These are phyloP conservation scores for Salix caprea DNA, from an alignment of 345 rosid species.

Conservation along the genomic window DNA sequence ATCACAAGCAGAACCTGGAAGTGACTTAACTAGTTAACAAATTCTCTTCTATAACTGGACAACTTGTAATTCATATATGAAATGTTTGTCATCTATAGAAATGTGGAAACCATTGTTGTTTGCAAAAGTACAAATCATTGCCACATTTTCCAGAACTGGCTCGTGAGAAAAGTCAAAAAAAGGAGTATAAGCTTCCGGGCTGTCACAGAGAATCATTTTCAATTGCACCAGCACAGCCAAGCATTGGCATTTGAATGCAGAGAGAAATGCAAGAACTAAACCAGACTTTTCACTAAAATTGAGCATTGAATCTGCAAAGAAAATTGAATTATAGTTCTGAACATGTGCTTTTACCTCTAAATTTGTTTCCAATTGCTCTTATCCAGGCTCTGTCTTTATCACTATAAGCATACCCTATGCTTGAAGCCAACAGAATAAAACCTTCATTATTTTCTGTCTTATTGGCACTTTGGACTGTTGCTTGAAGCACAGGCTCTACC, in stretches of 20 bases:
- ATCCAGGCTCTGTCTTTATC: slow-evolving; percentile 90
- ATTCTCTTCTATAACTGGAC: no score
- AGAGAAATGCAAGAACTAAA: background rate
- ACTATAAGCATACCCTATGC: slow-evolving; percentile 60
- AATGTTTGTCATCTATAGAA: no score
- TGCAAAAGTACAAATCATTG: no score
- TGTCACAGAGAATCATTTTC: background rate
- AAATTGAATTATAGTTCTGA: slow-evolving; percentile 17
- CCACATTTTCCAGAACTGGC: no score
- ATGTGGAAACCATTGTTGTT: no score
- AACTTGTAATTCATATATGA: no score
- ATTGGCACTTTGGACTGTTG: slow-evolving; percentile 13
- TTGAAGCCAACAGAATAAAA: slow-evolving; percentile 70
- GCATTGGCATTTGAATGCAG: background rate
- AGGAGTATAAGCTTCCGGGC: no score
- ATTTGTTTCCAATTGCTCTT: slow-evolving; percentile 64
- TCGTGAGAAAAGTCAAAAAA: no score
- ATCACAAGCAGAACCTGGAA: no score
- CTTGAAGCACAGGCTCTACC: slow-evolving; percentile 53
- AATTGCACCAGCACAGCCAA: background rate
- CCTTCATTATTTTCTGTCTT: slow-evolving; percentile 40
- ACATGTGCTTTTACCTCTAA: slow-evolving; percentile 39
- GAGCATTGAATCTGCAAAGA: background rate
- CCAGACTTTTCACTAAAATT: background rate
- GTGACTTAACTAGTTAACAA: no score